Conservation (phyloP, 1,284 basidiomycete species). For the Sanghuangporus baumii region DNA sequence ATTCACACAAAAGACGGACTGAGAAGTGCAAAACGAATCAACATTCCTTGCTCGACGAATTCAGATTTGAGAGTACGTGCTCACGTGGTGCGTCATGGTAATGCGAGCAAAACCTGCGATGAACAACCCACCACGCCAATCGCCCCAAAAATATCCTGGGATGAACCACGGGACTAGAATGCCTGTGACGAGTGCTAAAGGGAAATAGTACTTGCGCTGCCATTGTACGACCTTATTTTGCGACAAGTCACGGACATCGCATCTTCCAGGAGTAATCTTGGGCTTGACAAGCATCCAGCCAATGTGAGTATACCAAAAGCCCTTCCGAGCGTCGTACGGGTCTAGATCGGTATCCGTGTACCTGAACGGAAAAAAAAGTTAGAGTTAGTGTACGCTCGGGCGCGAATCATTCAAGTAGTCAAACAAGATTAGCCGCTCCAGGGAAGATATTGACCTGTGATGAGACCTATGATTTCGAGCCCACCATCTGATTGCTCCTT, state of each 20-base stretch:
- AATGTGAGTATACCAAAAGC: constrained; percentile 78
- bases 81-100: constrained; percentile 74
- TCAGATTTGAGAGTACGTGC: constrained; percentile 27
- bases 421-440: background rate
- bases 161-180: constrained; percentile 69
- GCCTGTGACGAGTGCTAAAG: constrained; percentile 60
- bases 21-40: constrained; percentile 16
- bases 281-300: constrained; percentile 91
- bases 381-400: background rate
- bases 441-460: constrained; percentile 43
- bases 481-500: constrained; percentile 93
- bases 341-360: constrained; percentile 90
- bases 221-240: constrained; percentile 73
- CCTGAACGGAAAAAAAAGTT: constrained; percentile 3
- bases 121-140: constrained; percentile 81
- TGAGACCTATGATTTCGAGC: constrained; percentile 86
- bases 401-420: background rate
- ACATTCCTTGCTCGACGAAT: constrained; percentile 1
- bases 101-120: constrained; percentile 71
- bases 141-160: constrained; percentile 74
- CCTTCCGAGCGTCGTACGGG: constrained; percentile 83
- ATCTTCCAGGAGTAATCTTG: constrained; percentile 66
- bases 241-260: constrained; percentile 77
- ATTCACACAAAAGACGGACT: constrained; percentile 91
- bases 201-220: constrained; percentile 80